These are phyloP conservation scores for Seiridium cupressi DNA, from an alignment of 2,329 filamentous ascomycete genomes.

Conservation along the genomic window DNA sequence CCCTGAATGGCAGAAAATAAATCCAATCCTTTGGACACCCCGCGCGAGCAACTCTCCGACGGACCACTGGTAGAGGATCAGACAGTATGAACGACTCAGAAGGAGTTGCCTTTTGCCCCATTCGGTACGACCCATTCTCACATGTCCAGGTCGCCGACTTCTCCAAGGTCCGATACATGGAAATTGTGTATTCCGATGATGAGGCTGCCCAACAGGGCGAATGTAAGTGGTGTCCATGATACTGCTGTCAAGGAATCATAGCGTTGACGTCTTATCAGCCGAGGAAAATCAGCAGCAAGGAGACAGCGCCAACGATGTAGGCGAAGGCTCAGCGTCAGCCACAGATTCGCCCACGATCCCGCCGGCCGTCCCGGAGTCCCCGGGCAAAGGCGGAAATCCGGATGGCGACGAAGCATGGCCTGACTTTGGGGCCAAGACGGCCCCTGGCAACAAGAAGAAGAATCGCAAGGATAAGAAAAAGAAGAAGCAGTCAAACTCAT, in stretches of 20 bases:
- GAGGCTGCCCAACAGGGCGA: conserved; percentile 9
- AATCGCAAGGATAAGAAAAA: conserved; percentile 13
- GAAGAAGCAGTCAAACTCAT: neutral
- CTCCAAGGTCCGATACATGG: conserved; percentile 10
- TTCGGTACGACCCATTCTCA: conserved; percentile 9
- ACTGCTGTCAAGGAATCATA: neutral
- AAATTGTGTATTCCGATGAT: conserved; percentile 6
- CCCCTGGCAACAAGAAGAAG: conserved; percentile 11
- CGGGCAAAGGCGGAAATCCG: neutral
- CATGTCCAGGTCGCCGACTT: conserved; percentile 16
- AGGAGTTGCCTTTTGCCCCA: conserved; percentile 11
- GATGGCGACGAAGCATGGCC: conserved; percentile 6
- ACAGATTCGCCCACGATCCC: neutral
- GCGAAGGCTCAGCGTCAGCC: neutral
- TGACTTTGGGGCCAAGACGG: neutral
- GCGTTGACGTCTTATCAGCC: conserved; percentile 3
- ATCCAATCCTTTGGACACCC: conserved; percentile 2
- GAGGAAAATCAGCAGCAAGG: neutral
- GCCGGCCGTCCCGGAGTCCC: neutral
- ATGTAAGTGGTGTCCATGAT: conserved; percentile 5
- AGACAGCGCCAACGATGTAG: conserved; percentile 1
- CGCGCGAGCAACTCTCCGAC: conserved; percentile 5
- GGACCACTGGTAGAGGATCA: conserved; percentile 7
- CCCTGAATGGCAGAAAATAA: conserved; percentile 8
- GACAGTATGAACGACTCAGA: conserved; percentile 12